Base-by-base conservation (phyloP, 148 eudicot genomes). In the Chenopodium quinoa region DNA sequence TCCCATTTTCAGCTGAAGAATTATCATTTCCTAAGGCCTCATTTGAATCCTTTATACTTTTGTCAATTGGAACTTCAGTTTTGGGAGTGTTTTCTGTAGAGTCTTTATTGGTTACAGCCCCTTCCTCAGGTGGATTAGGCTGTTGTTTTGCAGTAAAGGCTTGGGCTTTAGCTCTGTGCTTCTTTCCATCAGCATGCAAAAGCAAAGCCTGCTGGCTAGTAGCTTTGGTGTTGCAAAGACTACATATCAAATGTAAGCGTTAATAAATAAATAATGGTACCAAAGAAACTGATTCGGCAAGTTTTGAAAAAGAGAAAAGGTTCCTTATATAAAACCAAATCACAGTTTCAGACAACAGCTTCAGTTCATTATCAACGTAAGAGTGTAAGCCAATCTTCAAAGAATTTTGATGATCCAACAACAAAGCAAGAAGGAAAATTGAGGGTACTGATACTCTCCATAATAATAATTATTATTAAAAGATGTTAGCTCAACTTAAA, bases 151-250 rank as follows among this genome's bases (percentile, higher is more conserved):
- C 85, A 8, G 91, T 90, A 86, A 90, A 91, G 72, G 91, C 98
- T 76, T 96, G 87, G 75, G 94, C 96, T 79, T 95, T 95, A 64
- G 89, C 96, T 81, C 92, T 87, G 84, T 95, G 98, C 79, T 93
- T 93, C 85, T 95, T 95, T 20, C 98, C 97, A 65, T 93, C 98
- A 58, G 91, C 96, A 86, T 95, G 98, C 76, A 87, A 84, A 76
- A 93, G 94, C 85, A 95, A 85, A 63, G 98, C 83, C 84, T 95
- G 98, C 85, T 89, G 87, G 85, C 98, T 95, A 66, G 98, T 93
- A 79, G 97, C 91, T 40, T 85, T 85, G 60, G 93, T 93, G 83
- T 93, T 91, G 84, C 98, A 95, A 10, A 95, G 90, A 84, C 97
- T 93, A 89, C 88, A 87, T 3, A 72, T 44, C n/a, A 40, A 40